These are phyloP conservation scores for Brassica balearica DNA, from an alignment of 441 rosid species.

Conservation along the genomic window DNA sequence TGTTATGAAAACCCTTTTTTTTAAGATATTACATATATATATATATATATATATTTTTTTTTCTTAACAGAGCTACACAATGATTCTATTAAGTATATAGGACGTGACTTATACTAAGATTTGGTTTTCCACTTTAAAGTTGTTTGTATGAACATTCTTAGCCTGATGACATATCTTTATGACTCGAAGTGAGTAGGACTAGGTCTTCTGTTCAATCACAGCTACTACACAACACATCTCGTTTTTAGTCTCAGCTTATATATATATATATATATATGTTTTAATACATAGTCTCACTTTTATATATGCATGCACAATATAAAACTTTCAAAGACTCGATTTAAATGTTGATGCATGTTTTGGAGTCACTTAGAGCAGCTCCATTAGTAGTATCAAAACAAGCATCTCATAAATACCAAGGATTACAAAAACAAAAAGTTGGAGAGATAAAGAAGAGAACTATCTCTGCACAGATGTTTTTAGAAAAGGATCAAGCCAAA, in stretches of 20 bases:
- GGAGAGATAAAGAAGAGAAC: not conserved
- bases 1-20: too few species aligned
- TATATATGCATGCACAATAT: not conserved
- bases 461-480: not conserved
- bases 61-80: not conserved
- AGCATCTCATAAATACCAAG: not conserved
- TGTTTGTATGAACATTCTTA: slow-evolving; percentile 19
- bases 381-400: not conserved
- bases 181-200: slow-evolving; percentile 13
- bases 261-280: not conserved
- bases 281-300: not conserved
- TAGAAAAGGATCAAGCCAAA: not conserved
- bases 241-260: not conserved
- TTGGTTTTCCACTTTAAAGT: slow-evolving; percentile 21
- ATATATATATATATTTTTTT: too few species aligned
- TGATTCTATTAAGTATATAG: slow-evolving; percentile 4
- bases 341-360: slow-evolving; percentile 10
- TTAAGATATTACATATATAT: too few species aligned
- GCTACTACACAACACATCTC: slow-evolving; percentile 8
- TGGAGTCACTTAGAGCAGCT: not conserved
- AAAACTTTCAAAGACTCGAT: slow-evolving; percentile 1
- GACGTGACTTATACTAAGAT: slow-evolving; percentile 23
- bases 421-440: not conserved
- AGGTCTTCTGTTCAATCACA: slow-evolving; percentile 22
- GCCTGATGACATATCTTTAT: slow-evolving; percentile 22